These are phyloP conservation scores for Calycina marina DNA, from an alignment of 2,329 filamentous ascomycete genomes.

Conservation along the genomic window DNA sequence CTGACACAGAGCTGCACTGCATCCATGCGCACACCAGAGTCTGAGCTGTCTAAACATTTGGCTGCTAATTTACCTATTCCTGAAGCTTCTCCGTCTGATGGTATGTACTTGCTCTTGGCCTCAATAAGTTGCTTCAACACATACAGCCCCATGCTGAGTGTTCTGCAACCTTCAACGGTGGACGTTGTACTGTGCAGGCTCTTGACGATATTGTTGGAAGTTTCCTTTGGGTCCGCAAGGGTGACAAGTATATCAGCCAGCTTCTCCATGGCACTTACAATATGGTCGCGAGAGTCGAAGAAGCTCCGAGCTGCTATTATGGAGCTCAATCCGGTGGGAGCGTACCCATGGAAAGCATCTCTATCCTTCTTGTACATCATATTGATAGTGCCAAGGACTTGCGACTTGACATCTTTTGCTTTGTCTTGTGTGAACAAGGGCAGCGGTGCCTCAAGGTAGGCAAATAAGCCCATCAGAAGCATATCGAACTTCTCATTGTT, in stretches of 20 bases:
- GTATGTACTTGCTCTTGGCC: conserved; percentile 28
- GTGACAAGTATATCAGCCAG: conserved; percentile 57
- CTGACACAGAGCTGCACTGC: conserved; percentile 69
- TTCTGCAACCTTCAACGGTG: conserved; percentile 32
- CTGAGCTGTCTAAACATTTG: conserved; percentile 43
- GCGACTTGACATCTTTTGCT: conserved; percentile 56
- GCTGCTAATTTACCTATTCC: conserved; percentile 35
- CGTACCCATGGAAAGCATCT: conserved; percentile 50
- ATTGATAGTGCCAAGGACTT: conserved; percentile 60
- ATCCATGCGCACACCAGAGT: conserved; percentile 54
- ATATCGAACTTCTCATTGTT: conserved; percentile 54
- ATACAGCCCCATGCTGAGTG: conserved; percentile 47
- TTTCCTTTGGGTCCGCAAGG: conserved; percentile 48
- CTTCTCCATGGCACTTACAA: conserved; percentile 59
- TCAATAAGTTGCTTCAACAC: conserved; percentile 44
- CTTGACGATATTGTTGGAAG: conserved; percentile 37
- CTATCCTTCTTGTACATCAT: conserved; percentile 55
- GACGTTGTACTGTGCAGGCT: conserved; percentile 31
- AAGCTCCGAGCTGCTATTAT: conserved; percentile 48
- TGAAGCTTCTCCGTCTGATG: conserved; percentile 34
- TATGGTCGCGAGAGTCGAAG: conserved; percentile 56
- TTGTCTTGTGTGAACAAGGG: conserved; percentile 44
- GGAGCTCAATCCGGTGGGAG: conserved; percentile 51
- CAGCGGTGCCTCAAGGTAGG: conserved; percentile 52
- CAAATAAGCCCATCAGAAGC: conserved; percentile 52